Base-by-base conservation (phyloP, 176 grass and related monocot genomes). In the Aechmea fasciata region DNA sequence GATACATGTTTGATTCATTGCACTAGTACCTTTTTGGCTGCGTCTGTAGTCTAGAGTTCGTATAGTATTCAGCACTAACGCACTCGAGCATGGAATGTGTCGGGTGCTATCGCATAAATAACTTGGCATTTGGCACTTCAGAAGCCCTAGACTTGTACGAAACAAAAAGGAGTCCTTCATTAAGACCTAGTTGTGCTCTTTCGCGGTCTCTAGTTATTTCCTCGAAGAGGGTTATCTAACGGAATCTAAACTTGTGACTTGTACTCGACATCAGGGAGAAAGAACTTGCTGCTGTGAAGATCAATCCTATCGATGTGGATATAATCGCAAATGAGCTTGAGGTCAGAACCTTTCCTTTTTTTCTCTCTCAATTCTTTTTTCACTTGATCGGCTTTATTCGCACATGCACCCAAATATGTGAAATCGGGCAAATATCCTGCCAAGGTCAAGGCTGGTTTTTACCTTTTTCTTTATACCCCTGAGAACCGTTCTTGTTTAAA, bases 221-320 rank as follows among this genome's bases (percentile, higher is more conserved):
- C 17, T 65, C 22, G 7, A 71, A 13, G 14, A 63, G 9, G 13
- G 41, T 13, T 52, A 69, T 69, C 13, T n/a, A 15, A 8, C 48
- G 22, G 18, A 8, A 64, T 69, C 23, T 69, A 49, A 26, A 47
- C 33, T 69, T 70, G 25, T 73, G 18, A 47, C 20, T 71, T 15
- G 13, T 9, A 48, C 53, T 51, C 47, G 48, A 12, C 11, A 9
- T 13, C 75, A 99, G 94, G 81, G 89, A 99, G 77, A 99, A 93
- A 84, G 94, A 99, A 93, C 77, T 99, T 51, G 89, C 87, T 85
- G 79, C 84, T 65, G 89, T 99, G 51, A 99, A 85, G 77, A 99
- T 93, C 74, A 93, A 99, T 77, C 89, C 84, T 33, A 76, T 78
- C 3, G 94, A 99, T 71, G 89, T 99, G 65, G 94, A 99, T 64